A percentile compares a stretch with the other conserved stretches of the same genome.
These are phyloP conservation scores for Sugiyamaella novakii DNA, from an alignment of 1,139 yeast genomes.

Conservation along the genomic window DNA sequence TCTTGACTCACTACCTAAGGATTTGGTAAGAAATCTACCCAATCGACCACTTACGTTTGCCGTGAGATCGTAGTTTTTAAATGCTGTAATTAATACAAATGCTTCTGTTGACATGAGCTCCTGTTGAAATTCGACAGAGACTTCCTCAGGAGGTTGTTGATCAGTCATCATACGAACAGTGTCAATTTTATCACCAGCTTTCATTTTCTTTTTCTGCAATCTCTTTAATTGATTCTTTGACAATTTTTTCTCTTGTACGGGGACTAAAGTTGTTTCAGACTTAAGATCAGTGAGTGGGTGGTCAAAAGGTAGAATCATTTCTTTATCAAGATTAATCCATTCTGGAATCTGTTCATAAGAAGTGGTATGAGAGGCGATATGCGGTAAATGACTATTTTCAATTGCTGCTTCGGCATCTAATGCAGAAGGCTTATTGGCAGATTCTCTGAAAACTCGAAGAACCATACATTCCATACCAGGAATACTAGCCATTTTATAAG, in stretches of 20 bases:
- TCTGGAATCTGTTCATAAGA: constrained; percentile 39
- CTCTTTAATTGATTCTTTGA: constrained; percentile 47
- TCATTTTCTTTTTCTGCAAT: constrained; percentile 39
- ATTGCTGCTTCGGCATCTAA: neutral
- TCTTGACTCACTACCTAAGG: constrained; percentile 43
- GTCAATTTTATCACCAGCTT: constrained; percentile 27
- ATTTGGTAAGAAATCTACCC: constrained; percentile 37
- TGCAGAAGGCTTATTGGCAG: neutral
- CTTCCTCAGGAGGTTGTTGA: constrained; percentile 29
- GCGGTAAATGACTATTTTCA: constrained; percentile 4
- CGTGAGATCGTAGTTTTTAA: constrained; percentile 47
- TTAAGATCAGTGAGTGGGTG: constrained; percentile 5
- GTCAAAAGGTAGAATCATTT: constrained; percentile 23
- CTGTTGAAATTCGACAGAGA: constrained; percentile 36
- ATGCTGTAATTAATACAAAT: constrained; percentile 44
- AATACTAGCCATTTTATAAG: constrained; percentile 42
- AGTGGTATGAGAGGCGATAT: constrained; percentile 2
- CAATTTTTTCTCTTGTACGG: constrained; percentile 25
- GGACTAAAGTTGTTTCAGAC: constrained; percentile 2
- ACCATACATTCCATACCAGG: constrained; percentile 45
- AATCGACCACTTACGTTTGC: constrained; percentile 41
- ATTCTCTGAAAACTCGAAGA: constrained; percentile 42
- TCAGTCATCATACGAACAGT: constrained; percentile 20
- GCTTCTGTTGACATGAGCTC: constrained; percentile 49
- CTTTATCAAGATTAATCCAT: constrained; percentile 45